Conservation (phyloP, 116 monocot genomes). For the Zostera marina region DNA sequence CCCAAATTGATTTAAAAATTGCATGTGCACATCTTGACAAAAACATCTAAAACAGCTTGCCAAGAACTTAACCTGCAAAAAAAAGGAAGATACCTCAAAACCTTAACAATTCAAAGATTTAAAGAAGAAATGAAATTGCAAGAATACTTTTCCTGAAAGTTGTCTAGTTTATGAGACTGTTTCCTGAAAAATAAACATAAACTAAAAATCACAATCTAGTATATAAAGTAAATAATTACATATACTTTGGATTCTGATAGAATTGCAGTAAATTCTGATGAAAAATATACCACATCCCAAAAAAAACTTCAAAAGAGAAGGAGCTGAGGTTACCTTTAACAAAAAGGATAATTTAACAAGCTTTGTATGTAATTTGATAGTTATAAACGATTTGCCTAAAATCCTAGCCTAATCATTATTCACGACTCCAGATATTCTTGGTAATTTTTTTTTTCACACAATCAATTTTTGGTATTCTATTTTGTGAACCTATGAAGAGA, state of each 20-base stretch:
- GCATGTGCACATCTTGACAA: background rate
- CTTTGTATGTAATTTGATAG: too few relatives aligned
- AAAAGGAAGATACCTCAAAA: background rate
- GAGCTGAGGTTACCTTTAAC: background rate
- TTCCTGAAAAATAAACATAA: slow-evolving; percentile 2
- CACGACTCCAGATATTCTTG: too few relatives aligned
- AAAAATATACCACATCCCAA: background rate
- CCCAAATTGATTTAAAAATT: background rate
- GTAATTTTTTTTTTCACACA: background rate
- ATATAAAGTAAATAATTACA: background rate
- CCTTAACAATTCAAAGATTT: background rate
- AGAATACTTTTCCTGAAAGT: background rate
- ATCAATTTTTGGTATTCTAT: background rate
- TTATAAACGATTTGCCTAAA: too few relatives aligned
- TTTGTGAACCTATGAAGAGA: background rate
- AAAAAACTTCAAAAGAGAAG: background rate
- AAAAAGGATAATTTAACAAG: too few relatives aligned
- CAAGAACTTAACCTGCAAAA: background rate
- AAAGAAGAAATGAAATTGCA: background rate
- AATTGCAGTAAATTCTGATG: background rate
- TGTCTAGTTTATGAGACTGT: background rate
- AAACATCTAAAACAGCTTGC: background rate
- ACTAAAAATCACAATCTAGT: background rate
- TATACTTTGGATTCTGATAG: background rate
- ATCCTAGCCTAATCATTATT: too few relatives aligned